Evolutionary conservation across 805 yeast species (phyloP), one percentile per base, ranked within the genome.

Genomic region (Pichia deserticola): DNA sequence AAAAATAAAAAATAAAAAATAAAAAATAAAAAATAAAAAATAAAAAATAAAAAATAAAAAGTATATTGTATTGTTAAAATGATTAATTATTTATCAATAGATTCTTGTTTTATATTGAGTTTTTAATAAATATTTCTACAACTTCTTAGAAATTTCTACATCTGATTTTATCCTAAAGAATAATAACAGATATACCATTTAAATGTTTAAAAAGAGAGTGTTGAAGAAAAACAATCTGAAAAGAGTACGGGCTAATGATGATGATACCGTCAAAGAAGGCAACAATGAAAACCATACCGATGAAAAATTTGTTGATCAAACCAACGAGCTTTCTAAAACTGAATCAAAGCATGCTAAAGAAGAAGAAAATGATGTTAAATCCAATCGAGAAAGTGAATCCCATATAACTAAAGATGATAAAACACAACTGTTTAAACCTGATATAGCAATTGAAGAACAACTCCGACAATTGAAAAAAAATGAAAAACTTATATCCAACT

Each of bases 161-260:
- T 20, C 20, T 20, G 20, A 20, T 20, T 3, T 20, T 20, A 20
- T 20, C 3, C 20, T 20, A 20, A 20, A 20, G 20, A 20, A 20
- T 20, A 20, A 20, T 20, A 20, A 20, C 20, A 20, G 20, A 20
- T 12, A 34, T 34, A 13, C 13, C 38, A 32, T 13, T 12, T 5
- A 11, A 5, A 72, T 72, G 76, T 72, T 72, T 60, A 72, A 71
- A 56, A 72, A 69, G 54, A 57, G 76, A 42, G 53, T 35, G 25
- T 50, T 64, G 1, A 63, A 59, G 48, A 38, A 25, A 27, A 40
- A n/a, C 3, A 32, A 20, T 11, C 5, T 32, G 9, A 39, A 37
- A 28, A 40, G 40, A 34, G 35, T 35, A 7, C 13, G 35, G 29
- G 29, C 34, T 2, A 41, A 40, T 15, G 7, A 15, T 12, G 12